Percentiles rank a stretch among this genome's conserved stretches.
phyloP scores from a whole-genome alignment of 2,329 filamentous ascomycete species.

The Escovopsis sp. region DNA sequence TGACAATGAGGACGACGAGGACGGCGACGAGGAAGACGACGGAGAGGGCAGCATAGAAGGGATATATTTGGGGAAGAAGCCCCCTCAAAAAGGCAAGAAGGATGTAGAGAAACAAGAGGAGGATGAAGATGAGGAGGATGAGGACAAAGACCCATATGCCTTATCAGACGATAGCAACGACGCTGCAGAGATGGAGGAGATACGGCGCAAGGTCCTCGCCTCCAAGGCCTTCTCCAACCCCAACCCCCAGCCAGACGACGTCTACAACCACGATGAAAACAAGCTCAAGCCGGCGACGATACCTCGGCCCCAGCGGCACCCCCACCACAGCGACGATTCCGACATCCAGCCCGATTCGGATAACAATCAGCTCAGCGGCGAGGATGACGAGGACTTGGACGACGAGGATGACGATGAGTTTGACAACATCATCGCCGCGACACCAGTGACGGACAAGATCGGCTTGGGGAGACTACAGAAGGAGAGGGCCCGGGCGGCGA shows the following conservation, averaged over 20 bases:
- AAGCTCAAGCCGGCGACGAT: slow-evolving; percentile 51
- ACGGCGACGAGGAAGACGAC: slow-evolving; percentile 28
- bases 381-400: slow-evolving; percentile 41
- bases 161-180: slow-evolving; percentile 73
- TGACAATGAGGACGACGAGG: slow-evolving; percentile 26
- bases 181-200: slow-evolving; percentile 76
- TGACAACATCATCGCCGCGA: slow-evolving; percentile 85
- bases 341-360: slow-evolving; percentile 46
- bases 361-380: slow-evolving; percentile 37
- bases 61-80: slow-evolving; percentile 46
- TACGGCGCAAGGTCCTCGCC: slow-evolving; percentile 75
- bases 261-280: slow-evolving; percentile 29
- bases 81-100: slow-evolving; percentile 11
- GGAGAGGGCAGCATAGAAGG: slow-evolving; percentile 36
- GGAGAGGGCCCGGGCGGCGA: slow-evolving; percentile 33
- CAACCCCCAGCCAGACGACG: slow-evolving; percentile 28
- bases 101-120: slow-evolving; percentile 13
- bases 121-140: slow-evolving; percentile 26
- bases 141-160: slow-evolving; percentile 52
- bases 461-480: slow-evolving; percentile 47
- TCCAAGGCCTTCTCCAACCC: slow-evolving; percentile 66
- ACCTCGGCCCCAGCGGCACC: slow-evolving; percentile 35
- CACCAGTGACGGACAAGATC: slow-evolving; percentile 73
- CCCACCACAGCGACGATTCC: slow-evolving; percentile 38
- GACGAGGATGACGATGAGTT: slow-evolving; percentile 63